Percentiles rank a stretch among this genome's conserved stretches.
phyloP scores from a whole-genome alignment of 2,329 filamentous ascomycete genomes.

The Microcyclospora tardicrescens region DNA sequence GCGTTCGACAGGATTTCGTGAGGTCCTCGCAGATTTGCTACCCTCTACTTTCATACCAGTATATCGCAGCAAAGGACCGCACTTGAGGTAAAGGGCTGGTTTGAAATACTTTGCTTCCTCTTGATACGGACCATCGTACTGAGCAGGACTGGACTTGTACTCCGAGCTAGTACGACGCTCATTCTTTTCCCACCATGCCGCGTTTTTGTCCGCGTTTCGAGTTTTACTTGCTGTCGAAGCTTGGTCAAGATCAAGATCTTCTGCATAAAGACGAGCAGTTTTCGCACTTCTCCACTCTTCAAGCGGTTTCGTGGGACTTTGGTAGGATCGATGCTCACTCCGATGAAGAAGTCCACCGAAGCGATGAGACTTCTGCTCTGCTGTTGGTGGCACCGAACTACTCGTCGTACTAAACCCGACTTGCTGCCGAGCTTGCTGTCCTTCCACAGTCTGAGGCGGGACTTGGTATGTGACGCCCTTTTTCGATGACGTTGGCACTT shows the following conservation, averaged over 20 bases:
- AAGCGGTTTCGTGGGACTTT: constrained; percentile 43
- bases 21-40: constrained; percentile 22
- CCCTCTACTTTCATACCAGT: constrained; percentile 63
- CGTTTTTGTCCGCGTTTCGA: constrained; percentile 9
- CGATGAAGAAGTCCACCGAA: constrained; percentile 27
- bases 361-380: constrained; percentile 21
- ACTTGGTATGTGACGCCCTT: constrained; percentile 20
- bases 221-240: constrained; percentile 10
- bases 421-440: constrained; percentile 25
- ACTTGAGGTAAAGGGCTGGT: constrained; percentile 72
- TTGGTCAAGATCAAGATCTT: constrained; percentile 31
- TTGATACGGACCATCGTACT: constrained; percentile 52
- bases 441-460: constrained; percentile 25
- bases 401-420: constrained; percentile 27
- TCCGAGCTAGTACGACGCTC: constrained; percentile 12
- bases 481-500: constrained; percentile 13
- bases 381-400: constrained; percentile 7
- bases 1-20: constrained; percentile 35
- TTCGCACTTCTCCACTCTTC: constrained; percentile 39
- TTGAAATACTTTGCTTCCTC: constrained; percentile 59
- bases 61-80: constrained; percentile 80
- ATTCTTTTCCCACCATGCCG: constrained; percentile 61
- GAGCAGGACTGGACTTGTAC: constrained; percentile 23
- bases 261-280: constrained; percentile 25
- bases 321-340: constrained; percentile 38